Evolutionary conservation across 23 red algal genomes (phyloP), one percentile per base, ranked within the genome.

Genomic region (Pyropia haitanensis): DNA sequence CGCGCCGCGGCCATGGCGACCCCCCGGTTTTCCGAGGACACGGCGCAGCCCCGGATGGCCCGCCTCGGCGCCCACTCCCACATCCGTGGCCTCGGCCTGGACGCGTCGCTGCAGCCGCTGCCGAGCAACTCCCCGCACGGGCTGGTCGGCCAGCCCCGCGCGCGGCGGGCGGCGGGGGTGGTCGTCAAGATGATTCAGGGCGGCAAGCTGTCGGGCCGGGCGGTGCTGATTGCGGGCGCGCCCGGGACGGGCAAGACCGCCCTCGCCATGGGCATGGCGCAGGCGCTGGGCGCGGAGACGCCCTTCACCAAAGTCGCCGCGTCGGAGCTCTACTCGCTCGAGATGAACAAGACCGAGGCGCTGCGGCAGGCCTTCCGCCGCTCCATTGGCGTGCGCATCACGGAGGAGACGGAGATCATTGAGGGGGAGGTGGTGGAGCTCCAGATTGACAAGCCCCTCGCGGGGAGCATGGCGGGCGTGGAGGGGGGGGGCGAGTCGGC

Each of bases 271-370:
- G 94, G 78, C 56, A 98, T 98, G 94, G 66, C 94, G 25, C 94
- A 91, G 66, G 79, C 85, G 33, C 61, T 98, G 26, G 94, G 94
- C 14, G 60, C 46, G 28, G 77, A 85, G 29, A 98, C 94, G 31
- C 94, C 94, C 21, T 98, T 98, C 32, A 91, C 86, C 14, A 98
- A 98, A 50, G 60, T 98, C 25, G 77, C 94, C n/a, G 94, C 74
- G 1, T 88, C 81, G 53, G 94, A 98, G 65, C 53, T 98, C 3
- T 98, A 83, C 77, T 98, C 94, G 26, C 56, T 91, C n/a, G 94
- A 89, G 51, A 85, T 98, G 67, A 91, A 87, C n/a, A 98, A 98
- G 64, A 98, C 94, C 13, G 94, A 98, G 71, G 85, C 85, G 14
- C 81, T 98, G 17, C 91, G 65, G 29, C 94, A 98, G 61, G 85